Conservation (phyloP, 208 protist genomes). For the Phytomonas sp. region DNA sequence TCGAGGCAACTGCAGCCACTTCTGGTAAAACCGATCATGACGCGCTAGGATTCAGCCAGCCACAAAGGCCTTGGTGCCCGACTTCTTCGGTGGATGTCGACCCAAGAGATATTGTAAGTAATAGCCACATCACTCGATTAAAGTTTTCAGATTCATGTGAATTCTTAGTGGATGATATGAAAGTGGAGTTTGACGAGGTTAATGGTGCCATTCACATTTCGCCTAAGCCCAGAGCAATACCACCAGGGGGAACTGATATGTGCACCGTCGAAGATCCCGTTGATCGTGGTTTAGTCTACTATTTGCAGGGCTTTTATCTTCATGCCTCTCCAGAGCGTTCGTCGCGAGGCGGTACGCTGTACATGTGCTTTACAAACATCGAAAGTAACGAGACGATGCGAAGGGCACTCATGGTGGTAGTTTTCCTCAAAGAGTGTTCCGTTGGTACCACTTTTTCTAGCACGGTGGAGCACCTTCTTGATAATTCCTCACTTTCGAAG, state of each 20-base stretch:
- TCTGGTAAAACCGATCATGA: background rate
- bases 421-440: conserved; percentile 54
- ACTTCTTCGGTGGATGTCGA: conserved; percentile 59
- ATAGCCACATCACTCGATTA: conserved; percentile 19
- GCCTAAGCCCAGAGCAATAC: conserved; percentile 22
- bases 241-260: conserved; percentile 20
- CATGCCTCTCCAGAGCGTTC: conserved; percentile 53
- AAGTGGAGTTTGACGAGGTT: conserved; percentile 53
- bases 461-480: conserved; percentile 53
- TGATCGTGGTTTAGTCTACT: conserved; percentile 22
- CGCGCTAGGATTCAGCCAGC: conserved; percentile 41
- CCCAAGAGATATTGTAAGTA: conserved; percentile 29
- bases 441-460: conserved; percentile 47
- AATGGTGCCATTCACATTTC: conserved; percentile 35
- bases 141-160: conserved; percentile 49
- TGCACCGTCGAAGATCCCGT: conserved; percentile 55
- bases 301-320: conserved; percentile 57
- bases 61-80: conserved; percentile 52
- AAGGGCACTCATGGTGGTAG: conserved; percentile 34
- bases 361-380: conserved; percentile 38
- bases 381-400: conserved; percentile 12
- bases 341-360: conserved; percentile 49
- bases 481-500: conserved; percentile 43
- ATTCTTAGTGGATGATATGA: conserved; percentile 33
- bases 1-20: background rate